Percentiles rank a stretch among this genome's conserved stretches.
Evolutionary conservation across 1,284 basidiomycete genomes (phyloP).

Genomic region (Rhodotorula sp.): DNA sequence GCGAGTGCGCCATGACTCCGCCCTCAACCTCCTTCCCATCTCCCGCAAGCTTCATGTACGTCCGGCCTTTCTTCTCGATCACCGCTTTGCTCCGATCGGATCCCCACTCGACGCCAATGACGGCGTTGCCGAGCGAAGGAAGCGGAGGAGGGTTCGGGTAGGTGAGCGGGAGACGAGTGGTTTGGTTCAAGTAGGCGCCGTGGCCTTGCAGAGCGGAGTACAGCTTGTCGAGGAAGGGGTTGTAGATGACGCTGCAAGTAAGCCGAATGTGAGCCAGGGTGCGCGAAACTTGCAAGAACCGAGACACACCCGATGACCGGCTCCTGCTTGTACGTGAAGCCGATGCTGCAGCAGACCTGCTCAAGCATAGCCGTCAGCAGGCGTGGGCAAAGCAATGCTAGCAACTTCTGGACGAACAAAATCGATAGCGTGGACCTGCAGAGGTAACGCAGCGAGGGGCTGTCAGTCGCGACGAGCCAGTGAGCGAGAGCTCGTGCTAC

Average conservation of each 20-base stretch:
- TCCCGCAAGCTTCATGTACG: slow-evolving; percentile 74
- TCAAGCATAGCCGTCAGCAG: neutral
- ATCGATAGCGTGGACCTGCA: slow-evolving; percentile 56
- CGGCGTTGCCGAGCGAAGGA: slow-evolving; percentile 70
- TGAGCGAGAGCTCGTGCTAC: neutral
- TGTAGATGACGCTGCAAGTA: slow-evolving; percentile 69
- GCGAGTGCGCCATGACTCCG: slow-evolving; percentile 82
- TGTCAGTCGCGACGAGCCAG: neutral
- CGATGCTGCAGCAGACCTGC: slow-evolving; percentile 79
- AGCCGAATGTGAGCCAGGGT: neutral
- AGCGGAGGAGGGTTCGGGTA: slow-evolving; percentile 67
- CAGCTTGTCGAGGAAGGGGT: slow-evolving; percentile 80
- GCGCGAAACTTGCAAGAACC: too few species aligned
- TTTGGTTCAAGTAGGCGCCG: slow-evolving; percentile 70
- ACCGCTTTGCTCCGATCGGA: slow-evolving; percentile 64
- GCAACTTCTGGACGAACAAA: slow-evolving; percentile 5
- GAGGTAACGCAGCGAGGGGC: neutral
- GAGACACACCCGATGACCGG: slow-evolving; percentile 64
- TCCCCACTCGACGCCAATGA: slow-evolving; percentile 89
- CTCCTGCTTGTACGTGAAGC: slow-evolving; percentile 73
- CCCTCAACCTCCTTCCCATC: slow-evolving; percentile 64
- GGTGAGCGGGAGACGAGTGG: slow-evolving; percentile 60
- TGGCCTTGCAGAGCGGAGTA: slow-evolving; percentile 76
- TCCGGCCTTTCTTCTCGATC: slow-evolving; percentile 64
- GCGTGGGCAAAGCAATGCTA: fast-evolving